phyloP scores from a whole-genome alignment of 768 basidiomycete genomes.

The Suillus alpinus region DNA sequence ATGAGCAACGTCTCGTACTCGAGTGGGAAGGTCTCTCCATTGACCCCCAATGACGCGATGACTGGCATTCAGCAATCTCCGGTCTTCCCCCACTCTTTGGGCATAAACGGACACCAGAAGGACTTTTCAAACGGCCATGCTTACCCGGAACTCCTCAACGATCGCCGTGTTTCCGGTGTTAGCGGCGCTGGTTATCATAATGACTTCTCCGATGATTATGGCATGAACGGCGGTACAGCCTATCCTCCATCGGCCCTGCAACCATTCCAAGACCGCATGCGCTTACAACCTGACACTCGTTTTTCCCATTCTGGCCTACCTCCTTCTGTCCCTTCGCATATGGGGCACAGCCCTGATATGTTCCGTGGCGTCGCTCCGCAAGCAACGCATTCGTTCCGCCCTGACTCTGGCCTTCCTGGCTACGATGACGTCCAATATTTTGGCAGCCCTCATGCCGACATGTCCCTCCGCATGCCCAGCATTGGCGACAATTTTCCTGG shows the following conservation, averaged over 20 bases:
- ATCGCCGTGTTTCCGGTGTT: constrained; percentile 54
- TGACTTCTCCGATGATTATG: constrained; percentile 67
- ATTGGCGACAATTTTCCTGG: constrained; percentile 63
- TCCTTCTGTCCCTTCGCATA: constrained; percentile 46
- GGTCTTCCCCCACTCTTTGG: constrained; percentile 44
- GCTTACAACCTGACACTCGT: constrained; percentile 54
- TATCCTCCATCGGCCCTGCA: constrained; percentile 52
- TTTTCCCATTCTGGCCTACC: constrained; percentile 44
- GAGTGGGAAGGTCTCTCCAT: constrained; percentile 73
- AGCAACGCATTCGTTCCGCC: constrained; percentile 61
- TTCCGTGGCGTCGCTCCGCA: constrained; percentile 71
- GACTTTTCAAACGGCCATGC: constrained; percentile 50
- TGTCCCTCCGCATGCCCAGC: constrained; percentile 59
- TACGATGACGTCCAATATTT: constrained; percentile 66
- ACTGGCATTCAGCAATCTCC: constrained; percentile 53
- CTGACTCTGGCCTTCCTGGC: constrained; percentile 45
- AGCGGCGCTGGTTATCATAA: constrained; percentile 46
- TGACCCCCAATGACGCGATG: constrained; percentile 67
- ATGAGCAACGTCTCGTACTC: constrained; percentile 59
- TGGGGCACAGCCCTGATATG: constrained; percentile 52
- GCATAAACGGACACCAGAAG: constrained; percentile 41
- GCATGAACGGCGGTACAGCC: constrained; percentile 43
- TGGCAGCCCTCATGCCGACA: constrained; percentile 49
- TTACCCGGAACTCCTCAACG: constrained; percentile 59
- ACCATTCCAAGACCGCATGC: constrained; percentile 59